These are phyloP conservation scores for Stevia rebaudiana DNA, from an alignment of 140 eudicot species.

Conservation along the genomic window DNA sequence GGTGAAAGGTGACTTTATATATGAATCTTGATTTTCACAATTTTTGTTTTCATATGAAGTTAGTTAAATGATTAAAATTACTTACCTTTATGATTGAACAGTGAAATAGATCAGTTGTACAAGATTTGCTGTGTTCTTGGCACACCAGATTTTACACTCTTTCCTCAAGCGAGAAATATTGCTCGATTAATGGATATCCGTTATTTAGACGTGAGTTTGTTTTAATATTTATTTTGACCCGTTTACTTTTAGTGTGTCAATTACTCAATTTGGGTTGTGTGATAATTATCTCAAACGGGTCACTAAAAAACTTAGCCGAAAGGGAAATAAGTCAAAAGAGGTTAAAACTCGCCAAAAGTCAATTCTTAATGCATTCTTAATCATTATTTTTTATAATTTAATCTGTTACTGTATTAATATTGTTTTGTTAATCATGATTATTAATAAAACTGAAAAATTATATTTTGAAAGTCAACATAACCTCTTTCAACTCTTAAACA, in stretches of 20 bases:
- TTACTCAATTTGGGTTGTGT: background rate
- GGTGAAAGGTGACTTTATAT: conserved; percentile 64
- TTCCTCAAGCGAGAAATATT: conserved; percentile 66
- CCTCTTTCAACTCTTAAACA: background rate
- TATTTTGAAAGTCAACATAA: no score
- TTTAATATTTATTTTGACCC: background rate
- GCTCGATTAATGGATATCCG: conserved; percentile 45
- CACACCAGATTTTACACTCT: conserved; percentile 66
- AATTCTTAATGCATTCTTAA: background rate
- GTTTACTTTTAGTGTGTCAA: background rate
- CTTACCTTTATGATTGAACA: conserved; percentile 34
- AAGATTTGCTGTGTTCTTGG: conserved; percentile 92
- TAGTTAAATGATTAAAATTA: conserved; percentile 13
- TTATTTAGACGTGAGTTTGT: conserved; percentile 46
- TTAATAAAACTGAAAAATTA: background rate
- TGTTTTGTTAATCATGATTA: background rate
- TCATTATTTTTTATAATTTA: background rate
- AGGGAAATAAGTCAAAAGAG: background rate
- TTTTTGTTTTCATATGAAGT: background rate
- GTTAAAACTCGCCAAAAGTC: background rate
- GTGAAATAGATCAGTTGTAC: conserved; percentile 91
- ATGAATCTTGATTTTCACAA: background rate
- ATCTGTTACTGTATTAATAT: background rate
- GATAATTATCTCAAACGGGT: background rate
- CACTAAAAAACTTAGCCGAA: background rate